phyloP scores from a whole-genome alignment of 352 stramenopile genomes.

The Saprolegnia parasitica region DNA sequence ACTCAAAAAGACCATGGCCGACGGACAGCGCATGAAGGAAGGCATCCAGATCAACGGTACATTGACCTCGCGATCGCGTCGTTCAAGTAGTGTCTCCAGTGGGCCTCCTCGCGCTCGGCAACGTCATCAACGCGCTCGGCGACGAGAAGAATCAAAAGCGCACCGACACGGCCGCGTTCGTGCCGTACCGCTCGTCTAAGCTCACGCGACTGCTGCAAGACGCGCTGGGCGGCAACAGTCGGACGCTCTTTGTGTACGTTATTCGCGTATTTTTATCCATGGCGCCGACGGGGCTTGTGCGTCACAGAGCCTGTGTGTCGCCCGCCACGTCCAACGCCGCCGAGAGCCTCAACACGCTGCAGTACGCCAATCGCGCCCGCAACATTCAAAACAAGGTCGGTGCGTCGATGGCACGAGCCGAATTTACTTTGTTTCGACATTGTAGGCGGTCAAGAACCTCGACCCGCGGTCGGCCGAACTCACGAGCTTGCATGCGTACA shows the following conservation, averaged over 20 bases:
- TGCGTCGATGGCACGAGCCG: too few relatives aligned
- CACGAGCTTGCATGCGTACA: slow-evolving; percentile 58
- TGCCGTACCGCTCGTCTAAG: slow-evolving; percentile 81
- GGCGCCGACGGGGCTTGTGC: slow-evolving; percentile 14
- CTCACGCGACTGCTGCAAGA: slow-evolving; percentile 78
- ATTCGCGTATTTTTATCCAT: neutral
- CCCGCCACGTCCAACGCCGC: slow-evolving; percentile 58
- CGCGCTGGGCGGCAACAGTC: slow-evolving; percentile 81
- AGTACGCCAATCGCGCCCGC: slow-evolving; percentile 82
- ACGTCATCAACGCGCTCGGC: slow-evolving; percentile 83
- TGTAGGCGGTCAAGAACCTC: slow-evolving; percentile 75
- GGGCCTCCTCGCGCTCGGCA: slow-evolving; percentile 72
- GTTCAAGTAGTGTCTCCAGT: slow-evolving; percentile 39
- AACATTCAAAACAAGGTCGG: slow-evolving; percentile 83
- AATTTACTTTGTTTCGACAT: neutral
- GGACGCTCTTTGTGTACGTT: slow-evolving; percentile 82
- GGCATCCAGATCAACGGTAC: slow-evolving; percentile 82
- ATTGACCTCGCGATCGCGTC: too few relatives aligned
- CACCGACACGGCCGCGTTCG: slow-evolving; percentile 34
- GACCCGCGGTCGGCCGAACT: slow-evolving; percentile 74
- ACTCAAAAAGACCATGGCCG: slow-evolving; percentile 80
- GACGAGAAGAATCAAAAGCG: slow-evolving; percentile 54
- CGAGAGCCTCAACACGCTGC: slow-evolving; percentile 79
- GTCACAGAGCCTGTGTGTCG: slow-evolving; percentile 73
- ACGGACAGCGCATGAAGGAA: slow-evolving; percentile 84